Conservation (phyloP, 306 rosid genomes). For the Carpinus fangiana region DNA sequence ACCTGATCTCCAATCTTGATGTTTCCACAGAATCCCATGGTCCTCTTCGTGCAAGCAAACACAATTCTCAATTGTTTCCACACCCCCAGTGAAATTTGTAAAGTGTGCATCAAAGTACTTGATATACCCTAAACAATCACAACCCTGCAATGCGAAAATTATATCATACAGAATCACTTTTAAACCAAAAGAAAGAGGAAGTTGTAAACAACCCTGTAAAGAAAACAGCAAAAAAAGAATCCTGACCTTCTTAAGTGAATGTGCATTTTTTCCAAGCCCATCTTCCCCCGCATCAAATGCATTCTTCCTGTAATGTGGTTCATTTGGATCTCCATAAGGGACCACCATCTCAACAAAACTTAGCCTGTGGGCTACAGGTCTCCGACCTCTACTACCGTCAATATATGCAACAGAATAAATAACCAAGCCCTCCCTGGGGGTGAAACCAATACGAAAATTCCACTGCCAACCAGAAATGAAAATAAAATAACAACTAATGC, state of each 20-base stretch:
- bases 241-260: constrained; percentile 76
- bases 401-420: constrained; percentile 67
- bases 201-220: constrained; percentile 1
- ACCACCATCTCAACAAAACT: constrained; percentile 90
- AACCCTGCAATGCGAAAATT: constrained; percentile 53
- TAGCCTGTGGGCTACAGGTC: constrained; percentile 74
- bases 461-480: constrained; percentile 54
- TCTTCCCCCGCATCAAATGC: constrained; percentile 93
- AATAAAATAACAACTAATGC: constrained; percentile 5
- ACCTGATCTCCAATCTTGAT: constrained; percentile 90
- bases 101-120: constrained; percentile 79
- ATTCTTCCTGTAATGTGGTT: constrained; percentile 82
- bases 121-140: constrained; percentile 78
- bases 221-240: background rate
- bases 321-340: constrained; percentile 86
- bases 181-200: constrained; percentile 12
- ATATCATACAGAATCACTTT: constrained; percentile 21
- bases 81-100: constrained; percentile 71
- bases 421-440: constrained; percentile 73
- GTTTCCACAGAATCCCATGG: constrained; percentile 83
- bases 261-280: constrained; percentile 81
- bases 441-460: constrained; percentile 81
- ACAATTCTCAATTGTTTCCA: constrained; percentile 81
- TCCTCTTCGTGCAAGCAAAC: constrained; percentile 86
- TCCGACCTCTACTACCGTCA: constrained; percentile 77